Percentiles rank a stretch among this genome's conserved stretches.
Conservation (phyloP, 2,329 filamentous ascomycete genomes). For the Aspergillus tubingensis region DNA sequence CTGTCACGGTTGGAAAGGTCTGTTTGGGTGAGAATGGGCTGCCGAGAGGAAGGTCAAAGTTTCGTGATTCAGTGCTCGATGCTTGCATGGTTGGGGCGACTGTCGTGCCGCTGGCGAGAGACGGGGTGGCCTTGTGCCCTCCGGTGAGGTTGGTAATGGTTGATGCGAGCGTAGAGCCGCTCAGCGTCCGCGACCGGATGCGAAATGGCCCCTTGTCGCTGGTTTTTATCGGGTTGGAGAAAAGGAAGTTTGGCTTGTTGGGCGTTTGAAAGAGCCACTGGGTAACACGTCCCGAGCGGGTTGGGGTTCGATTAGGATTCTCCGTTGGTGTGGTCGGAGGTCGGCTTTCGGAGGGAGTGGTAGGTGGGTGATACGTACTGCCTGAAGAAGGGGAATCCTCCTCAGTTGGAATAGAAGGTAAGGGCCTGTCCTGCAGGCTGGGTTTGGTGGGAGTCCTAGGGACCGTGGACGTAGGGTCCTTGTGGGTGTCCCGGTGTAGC, state of each 20-base stretch:
- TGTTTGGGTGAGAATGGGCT: constrained; percentile 7
- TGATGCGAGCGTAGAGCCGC: constrained; percentile 38
- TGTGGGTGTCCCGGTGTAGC: constrained; percentile 3
- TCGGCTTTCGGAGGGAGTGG: constrained; percentile 14
- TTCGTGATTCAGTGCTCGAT: constrained; percentile 13
- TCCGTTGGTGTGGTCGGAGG: constrained; percentile 7
- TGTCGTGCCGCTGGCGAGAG: constrained; percentile 32
- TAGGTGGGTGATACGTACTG: constrained; percentile 12
- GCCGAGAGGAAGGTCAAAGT: constrained; percentile 7
- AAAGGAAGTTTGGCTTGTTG: constrained; percentile 13
- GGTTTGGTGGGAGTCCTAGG: constrained; percentile 25
- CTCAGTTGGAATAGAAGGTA: constrained; percentile 23
- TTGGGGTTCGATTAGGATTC: constrained; percentile 19
- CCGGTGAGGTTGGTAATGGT: constrained; percentile 28
- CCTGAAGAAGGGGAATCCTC: constrained; percentile 12
- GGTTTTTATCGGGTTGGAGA: constrained; percentile 16
- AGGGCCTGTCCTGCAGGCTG: constrained; percentile 26
- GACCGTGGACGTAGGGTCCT: constrained; percentile 17
- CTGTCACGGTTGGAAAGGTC: constrained; percentile 10
- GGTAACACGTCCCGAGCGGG: constrained; percentile 30
- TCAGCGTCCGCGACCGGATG: constrained; percentile 35
- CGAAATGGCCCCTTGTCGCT: constrained; percentile 28
- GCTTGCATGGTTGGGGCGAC: constrained; percentile 18
- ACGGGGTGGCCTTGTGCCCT: constrained; percentile 24
- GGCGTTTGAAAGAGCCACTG: constrained; percentile 33